A percentile compares a stretch with the other conserved stretches of the same genome.
Conservation (phyloP, 345 rosid species). For the sweet orange (Citrus sinensis) region DVS_A1.0 CM039163.1:6137501-6138000, state of each 20-base stretch:
- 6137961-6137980: constrained; percentile 52
- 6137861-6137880: neutral
- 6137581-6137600: no score
- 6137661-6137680: no score
- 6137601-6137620: no score
- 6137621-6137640: no score
- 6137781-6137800: neutral
- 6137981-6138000: constrained; percentile 47
- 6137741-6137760: neutral
- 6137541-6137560: no score
- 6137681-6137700: no score
- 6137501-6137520: no score
- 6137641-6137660: no score
- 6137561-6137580: no score
- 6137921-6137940: constrained; percentile 68
- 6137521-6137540: no score
- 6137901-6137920: constrained; percentile 33
- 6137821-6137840: neutral
- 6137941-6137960: constrained; percentile 74
- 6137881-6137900: neutral
- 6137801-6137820: neutral
- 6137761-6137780: neutral
- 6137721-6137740: neutral
- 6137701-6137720: neutral
- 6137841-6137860: neutral